Evolutionary conservation across 371 early-diverging fungal genomes (phyloP).

Genomic region (Cokeromyces recurvatus): DNA sequence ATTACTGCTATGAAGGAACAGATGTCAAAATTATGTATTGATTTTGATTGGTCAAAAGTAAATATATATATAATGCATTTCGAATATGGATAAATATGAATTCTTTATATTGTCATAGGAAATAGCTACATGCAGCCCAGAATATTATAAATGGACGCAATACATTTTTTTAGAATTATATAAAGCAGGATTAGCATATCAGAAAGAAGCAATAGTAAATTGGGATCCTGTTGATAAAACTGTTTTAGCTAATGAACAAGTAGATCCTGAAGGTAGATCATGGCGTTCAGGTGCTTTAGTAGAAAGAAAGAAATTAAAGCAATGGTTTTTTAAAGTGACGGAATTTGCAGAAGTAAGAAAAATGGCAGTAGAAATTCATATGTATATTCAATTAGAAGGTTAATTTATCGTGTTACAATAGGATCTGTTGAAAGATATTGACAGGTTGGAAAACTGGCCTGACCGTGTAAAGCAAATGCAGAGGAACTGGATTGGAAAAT

Average conservation of each 20-base stretch:
- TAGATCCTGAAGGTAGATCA: slow-evolving; percentile 82
- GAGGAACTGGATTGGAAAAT: slow-evolving; percentile 91
- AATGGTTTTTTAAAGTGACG: slow-evolving; percentile 92
- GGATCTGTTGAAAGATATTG: slow-evolving; percentile 76
- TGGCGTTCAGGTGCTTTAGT: slow-evolving; percentile 95
- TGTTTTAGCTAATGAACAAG: slow-evolving; percentile 95
- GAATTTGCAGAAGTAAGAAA: slow-evolving; percentile 71
- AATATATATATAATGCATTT: neutral
- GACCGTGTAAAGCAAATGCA: slow-evolving; percentile 87
- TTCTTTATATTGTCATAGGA: too few species aligned
- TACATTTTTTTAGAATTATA: slow-evolving; percentile 77
- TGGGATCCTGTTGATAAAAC: slow-evolving; percentile 97
- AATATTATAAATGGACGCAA: slow-evolving; percentile 93
- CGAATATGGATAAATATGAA: neutral
- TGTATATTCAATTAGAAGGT: too few species aligned
- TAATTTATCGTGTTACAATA: too few species aligned
- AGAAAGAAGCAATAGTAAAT: slow-evolving; percentile 87
- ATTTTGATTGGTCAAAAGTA: slow-evolving; percentile 86
- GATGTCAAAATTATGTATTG: slow-evolving; percentile 65
- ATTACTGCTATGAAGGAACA: slow-evolving; percentile 81
- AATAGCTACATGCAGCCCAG: slow-evolving; percentile 79
- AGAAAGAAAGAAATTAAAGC: slow-evolving; percentile 76
- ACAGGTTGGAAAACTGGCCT: slow-evolving; percentile 80
- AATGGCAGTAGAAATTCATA: neutral
- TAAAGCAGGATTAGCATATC: slow-evolving; percentile 79